Percentiles rank a stretch among this genome's conserved stretches.
Evolutionary conservation across 2,329 filamentous ascomycete genomes (phyloP).

Genomic region (Sporothrix sp.): DNA sequence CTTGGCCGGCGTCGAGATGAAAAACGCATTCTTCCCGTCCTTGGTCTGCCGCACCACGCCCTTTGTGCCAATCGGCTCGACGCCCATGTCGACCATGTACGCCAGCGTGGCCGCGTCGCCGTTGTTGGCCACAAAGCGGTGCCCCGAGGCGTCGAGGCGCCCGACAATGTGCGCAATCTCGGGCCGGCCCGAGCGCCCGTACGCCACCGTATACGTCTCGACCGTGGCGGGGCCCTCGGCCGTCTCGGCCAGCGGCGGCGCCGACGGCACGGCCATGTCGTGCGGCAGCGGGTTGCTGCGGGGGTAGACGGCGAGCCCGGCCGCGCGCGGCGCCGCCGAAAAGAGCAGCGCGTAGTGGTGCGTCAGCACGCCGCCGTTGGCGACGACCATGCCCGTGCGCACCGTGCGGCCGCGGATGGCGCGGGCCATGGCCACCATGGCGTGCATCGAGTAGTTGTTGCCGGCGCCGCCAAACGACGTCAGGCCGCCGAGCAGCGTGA

Average conservation of each 20-base stretch:
- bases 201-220: conserved; percentile 10
- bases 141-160: background rate
- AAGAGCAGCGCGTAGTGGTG: conserved; percentile 11
- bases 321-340: background rate
- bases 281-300: conserved; percentile 6
- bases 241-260: background rate
- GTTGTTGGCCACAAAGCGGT: conserved; percentile 8
- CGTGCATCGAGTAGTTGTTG: conserved; percentile 16
- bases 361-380: conserved; percentile 13
- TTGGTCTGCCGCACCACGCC: conserved; percentile 3
- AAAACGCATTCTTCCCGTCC: conserved; percentile 11
- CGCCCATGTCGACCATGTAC: background rate
- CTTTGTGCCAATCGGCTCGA: conserved; percentile 6
- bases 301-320: background rate
- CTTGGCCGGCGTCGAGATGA: background rate
- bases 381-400: conserved; percentile 8
- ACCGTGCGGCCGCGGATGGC: background rate
- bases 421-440: conserved; percentile 12
- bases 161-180: conserved; percentile 1
- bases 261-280: background rate
- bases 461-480: conserved; percentile 16
- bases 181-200: conserved; percentile 1
- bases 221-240: conserved; percentile 5
- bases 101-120: conserved; percentile 6
- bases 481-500: conserved; percentile 11